A percentile compares a stretch with the other conserved stretches of the same genome.
Evolutionary conservation across 2,329 filamentous ascomycete genomes (phyloP).

Genomic region (Leptographium wingfieldii): DNA sequence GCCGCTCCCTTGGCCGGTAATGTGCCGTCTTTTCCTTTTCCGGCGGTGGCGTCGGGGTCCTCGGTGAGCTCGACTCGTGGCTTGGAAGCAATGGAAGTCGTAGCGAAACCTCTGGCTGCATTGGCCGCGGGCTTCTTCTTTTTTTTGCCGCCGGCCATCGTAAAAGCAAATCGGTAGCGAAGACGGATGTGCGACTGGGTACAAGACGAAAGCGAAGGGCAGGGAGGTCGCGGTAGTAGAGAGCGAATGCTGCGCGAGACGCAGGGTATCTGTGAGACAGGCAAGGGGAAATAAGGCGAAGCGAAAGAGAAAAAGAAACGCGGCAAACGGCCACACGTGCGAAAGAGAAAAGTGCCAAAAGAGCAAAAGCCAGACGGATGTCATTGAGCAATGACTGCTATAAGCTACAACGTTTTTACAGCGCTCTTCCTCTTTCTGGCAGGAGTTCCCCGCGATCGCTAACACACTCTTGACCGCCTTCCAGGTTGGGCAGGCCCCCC

Average conservation of each 20-base stretch:
- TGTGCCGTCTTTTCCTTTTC: constrained; percentile 7
- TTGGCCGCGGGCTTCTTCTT: constrained; percentile 87
- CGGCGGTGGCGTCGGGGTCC: constrained; percentile 13
- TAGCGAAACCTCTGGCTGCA: constrained; percentile 84
- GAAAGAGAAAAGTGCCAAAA: background rate
- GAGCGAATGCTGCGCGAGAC: background rate
- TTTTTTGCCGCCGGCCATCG: constrained; percentile 67
- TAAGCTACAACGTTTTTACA: background rate
- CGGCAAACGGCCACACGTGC: background rate
- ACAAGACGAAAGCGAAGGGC: background rate
- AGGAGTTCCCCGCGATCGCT: constrained; percentile 6
- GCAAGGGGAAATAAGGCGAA: constrained; percentile 1
- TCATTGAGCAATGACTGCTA: background rate
- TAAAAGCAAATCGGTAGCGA: constrained; percentile 2
- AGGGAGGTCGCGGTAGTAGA: background rate
- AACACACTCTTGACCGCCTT: constrained; percentile 15
- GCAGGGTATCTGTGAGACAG: background rate
- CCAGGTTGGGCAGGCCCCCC: constrained; percentile 9
- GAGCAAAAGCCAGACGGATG: background rate
- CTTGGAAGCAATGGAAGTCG: constrained; percentile 81
- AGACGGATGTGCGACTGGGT: background rate
- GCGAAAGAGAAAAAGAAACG: background rate
- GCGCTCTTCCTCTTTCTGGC: background rate
- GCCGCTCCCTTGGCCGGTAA: background rate
- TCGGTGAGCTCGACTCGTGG: constrained; percentile 48